phyloP scores from a whole-genome alignment of 1,284 basidiomycete species.

The Ceratobasidium sp. region DNA sequence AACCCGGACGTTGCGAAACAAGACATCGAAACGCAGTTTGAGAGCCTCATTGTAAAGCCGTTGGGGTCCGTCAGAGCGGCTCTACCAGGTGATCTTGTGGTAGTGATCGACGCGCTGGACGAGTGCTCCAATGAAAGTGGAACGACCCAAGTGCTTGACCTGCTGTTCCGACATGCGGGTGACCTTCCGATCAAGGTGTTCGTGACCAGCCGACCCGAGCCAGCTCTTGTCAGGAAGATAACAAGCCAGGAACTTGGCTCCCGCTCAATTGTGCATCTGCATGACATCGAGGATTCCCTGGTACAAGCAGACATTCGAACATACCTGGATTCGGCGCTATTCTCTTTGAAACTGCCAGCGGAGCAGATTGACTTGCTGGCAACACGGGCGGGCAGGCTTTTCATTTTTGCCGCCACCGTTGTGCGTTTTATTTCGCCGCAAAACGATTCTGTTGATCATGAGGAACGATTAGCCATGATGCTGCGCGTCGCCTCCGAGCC shows the following conservation, averaged over 20 bases:
- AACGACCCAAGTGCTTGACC: background rate
- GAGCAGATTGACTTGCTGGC: background rate
- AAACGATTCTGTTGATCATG: background rate
- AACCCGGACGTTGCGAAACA: no score
- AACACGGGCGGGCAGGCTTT: background rate
- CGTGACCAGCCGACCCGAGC: background rate
- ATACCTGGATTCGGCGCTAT: background rate
- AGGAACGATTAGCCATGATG: background rate
- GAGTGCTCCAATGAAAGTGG: no score
- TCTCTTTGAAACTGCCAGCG: background rate
- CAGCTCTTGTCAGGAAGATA: background rate
- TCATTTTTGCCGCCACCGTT: slow-evolving; percentile 12
- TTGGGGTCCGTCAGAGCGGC: no score
- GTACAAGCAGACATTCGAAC: background rate
- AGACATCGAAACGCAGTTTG: no score
- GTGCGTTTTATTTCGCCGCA: background rate
- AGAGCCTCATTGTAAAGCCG: no score
- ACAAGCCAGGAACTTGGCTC: background rate
- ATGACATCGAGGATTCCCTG: background rate
- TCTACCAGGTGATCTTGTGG: no score
- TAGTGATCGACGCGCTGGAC: no score
- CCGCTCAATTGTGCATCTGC: background rate
- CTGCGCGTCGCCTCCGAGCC: background rate
- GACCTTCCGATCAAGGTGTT: background rate
- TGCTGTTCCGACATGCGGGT: background rate